Conservation (phyloP, 768 basidiomycete genomes). For the Fomitopsis pulvina region DNA sequence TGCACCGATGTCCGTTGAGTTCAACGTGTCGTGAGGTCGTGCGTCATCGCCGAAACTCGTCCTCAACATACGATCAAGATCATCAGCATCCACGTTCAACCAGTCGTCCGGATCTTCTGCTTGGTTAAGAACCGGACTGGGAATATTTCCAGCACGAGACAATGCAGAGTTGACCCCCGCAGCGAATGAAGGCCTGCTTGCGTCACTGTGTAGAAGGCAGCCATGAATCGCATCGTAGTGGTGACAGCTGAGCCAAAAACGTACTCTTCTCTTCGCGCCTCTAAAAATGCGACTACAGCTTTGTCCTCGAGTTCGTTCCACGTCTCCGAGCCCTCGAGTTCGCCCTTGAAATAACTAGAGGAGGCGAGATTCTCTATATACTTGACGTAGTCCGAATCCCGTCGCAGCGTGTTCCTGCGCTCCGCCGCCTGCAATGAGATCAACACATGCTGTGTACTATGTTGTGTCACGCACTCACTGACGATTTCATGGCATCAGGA, state of each 20-base stretch:
- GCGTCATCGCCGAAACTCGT: conserved; percentile 25
- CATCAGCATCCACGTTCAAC: conserved; percentile 72
- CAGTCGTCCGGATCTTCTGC: conserved; percentile 76
- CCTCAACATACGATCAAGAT: conserved; percentile 71
- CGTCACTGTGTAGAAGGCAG: conserved; percentile 35
- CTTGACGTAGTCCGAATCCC: conserved; percentile 58
- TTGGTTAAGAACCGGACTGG: conserved; percentile 17
- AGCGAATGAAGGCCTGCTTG: conserved; percentile 71
- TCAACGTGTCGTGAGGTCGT: conserved; percentile 13
- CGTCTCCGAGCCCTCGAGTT: conserved; percentile 66
- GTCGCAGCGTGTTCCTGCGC: conserved; percentile 58
- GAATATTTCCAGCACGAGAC: conserved; percentile 29
- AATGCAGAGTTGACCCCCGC: conserved; percentile 62
- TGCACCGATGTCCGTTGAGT: conserved; percentile 47
- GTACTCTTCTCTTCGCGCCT: conserved; percentile 60
- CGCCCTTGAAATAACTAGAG: conserved; percentile 71
- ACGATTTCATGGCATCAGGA: conserved; percentile 28
- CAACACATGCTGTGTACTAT: background rate
- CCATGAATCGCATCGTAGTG: too few relatives aligned
- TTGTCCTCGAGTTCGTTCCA: conserved; percentile 73
- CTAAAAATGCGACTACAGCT: conserved; percentile 62
- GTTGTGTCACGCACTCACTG: conserved; percentile 36
- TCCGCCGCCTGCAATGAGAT: conserved; percentile 45
- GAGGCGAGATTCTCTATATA: conserved; percentile 64
- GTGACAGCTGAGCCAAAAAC: conserved; percentile 26